phyloP scores from a whole-genome alignment of 768 basidiomycete species.

The Mycena rebaudengoi region DNA sequence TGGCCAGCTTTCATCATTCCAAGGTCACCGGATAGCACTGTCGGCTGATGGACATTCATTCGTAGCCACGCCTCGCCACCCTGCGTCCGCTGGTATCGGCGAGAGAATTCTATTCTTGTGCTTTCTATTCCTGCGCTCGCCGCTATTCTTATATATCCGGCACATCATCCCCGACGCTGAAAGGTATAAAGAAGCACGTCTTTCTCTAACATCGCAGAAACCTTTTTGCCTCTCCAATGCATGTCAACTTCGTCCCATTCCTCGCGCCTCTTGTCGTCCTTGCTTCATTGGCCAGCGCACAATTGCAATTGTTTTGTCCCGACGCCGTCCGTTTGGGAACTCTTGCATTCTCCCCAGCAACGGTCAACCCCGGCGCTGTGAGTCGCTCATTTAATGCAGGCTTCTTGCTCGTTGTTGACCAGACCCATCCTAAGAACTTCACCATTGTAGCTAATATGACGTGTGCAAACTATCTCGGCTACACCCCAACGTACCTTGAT shows the following conservation, averaged over 20 bases:
- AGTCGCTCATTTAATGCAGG: background rate
- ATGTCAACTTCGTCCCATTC: background rate
- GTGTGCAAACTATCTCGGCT: conserved; percentile 12
- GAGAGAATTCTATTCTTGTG: background rate
- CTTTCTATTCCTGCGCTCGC: background rate
- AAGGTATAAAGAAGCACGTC: conserved; percentile 7
- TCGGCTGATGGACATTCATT: background rate
- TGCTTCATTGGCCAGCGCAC: conserved; percentile 2
- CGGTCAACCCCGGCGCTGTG: conserved; percentile 2
- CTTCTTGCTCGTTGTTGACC: background rate
- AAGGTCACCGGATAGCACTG: conserved; percentile 2
- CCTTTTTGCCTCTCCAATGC: background rate
- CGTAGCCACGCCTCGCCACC: background rate
- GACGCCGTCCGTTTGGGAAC: conserved; percentile 5
- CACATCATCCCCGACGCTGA: background rate
- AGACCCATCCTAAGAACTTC: background rate
- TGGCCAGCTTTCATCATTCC: background rate
- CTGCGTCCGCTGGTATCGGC: background rate
- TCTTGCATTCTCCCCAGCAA: background rate
- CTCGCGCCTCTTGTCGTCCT: background rate
- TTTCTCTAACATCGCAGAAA: background rate
- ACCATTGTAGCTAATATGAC: conserved; percentile 5
- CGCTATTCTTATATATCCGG: conserved; percentile 1
- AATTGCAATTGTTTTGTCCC: conserved; percentile 6
- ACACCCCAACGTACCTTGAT: conserved; percentile 14